Percentiles rank a stretch among this genome's conserved stretches.
Evolutionary conservation across 495 filamentous ascomycete genomes (phyloP).

Genomic region (Aspergillus incahuasiensis): DNA sequence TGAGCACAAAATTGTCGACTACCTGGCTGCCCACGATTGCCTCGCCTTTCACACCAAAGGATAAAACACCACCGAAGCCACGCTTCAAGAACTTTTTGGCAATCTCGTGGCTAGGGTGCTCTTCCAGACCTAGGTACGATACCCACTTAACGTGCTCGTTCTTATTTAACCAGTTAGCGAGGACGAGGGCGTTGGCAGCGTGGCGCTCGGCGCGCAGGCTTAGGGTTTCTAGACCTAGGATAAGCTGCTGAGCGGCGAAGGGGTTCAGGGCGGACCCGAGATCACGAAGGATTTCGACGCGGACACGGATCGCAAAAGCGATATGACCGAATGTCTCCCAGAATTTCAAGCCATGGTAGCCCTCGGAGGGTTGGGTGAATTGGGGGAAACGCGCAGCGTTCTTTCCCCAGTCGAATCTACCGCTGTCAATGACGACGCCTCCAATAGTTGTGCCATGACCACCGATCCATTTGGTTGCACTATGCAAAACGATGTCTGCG

Average conservation of each 20-base stretch:
- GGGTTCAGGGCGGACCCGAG: slow-evolving; percentile 82
- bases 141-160: slow-evolving; percentile 89
- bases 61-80: slow-evolving; percentile 88
- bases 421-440: slow-evolving; percentile 84
- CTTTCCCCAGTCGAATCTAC: slow-evolving; percentile 96
- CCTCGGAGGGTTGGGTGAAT: slow-evolving; percentile 84
- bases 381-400: slow-evolving; percentile 86
- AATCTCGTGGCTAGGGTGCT: slow-evolving; percentile 69
- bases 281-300: slow-evolving; percentile 86
- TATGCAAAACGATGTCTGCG: slow-evolving; percentile 92
- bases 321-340: slow-evolving; percentile 91
- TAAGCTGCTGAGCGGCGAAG: slow-evolving; percentile 90
- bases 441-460: slow-evolving; percentile 95
- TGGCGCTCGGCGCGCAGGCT: slow-evolving; percentile 83
- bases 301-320: slow-evolving; percentile 75
- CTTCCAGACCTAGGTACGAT: slow-evolving; percentile 84
- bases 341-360: slow-evolving; percentile 96
- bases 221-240: slow-evolving; percentile 88
- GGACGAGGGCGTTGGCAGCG: slow-evolving; percentile 73
- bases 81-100: slow-evolving; percentile 88
- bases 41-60: slow-evolving; percentile 90
- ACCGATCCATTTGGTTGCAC: slow-evolving; percentile 97
- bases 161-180: slow-evolving; percentile 81
- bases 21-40: slow-evolving; percentile 74
- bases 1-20: slow-evolving; percentile 91